Evolutionary conservation across 768 basidiomycete genomes (phyloP).

Genomic region (Vishniacozyma victoriae): DNA sequence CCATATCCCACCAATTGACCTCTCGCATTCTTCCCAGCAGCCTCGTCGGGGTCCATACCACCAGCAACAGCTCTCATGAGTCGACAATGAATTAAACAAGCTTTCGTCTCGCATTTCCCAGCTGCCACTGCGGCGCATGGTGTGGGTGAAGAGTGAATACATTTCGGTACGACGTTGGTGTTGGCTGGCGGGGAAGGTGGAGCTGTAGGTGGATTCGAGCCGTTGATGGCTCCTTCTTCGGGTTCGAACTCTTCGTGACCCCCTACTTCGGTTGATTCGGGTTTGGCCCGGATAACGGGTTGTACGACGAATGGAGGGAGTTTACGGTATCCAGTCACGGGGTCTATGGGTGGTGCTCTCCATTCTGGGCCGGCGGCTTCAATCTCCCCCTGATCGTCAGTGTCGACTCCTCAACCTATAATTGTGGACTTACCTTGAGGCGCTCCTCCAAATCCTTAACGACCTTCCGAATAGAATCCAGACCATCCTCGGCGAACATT

Average conservation of each 20-base stretch:
- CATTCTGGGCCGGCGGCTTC: conserved; percentile 20
- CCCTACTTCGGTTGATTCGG: conserved; percentile 18
- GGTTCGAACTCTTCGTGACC: conserved; percentile 16
- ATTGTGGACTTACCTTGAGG: conserved; percentile 53
- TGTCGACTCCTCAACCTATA: neutral
- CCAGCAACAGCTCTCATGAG: conserved; percentile 21
- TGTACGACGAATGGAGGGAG: conserved; percentile 69
- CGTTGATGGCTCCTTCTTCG: neutral
- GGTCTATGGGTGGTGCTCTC: conserved; percentile 54
- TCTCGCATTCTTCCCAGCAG: conserved; percentile 15
- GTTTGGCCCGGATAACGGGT: conserved; percentile 58
- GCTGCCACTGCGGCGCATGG: conserved; percentile 34
- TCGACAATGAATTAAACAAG: conserved; percentile 45
- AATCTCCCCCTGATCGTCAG: conserved; percentile 6
- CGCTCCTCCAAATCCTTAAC: conserved; percentile 58
- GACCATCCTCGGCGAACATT: conserved; percentile 19
- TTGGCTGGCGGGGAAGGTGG: conserved; percentile 1
- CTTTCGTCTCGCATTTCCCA: conserved; percentile 29
- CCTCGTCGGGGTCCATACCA: conserved; percentile 23
- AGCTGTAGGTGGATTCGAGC: neutral
- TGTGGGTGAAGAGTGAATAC: neutral
- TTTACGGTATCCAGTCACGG: conserved; percentile 52
- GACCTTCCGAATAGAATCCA: conserved; percentile 55
- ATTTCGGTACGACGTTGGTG: neutral
- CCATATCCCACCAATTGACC: conserved; percentile 38